Percentiles rank a stretch among this genome's conserved stretches.
These are phyloP conservation scores for Monascus purpureus DNA, from an alignment of 495 filamentous ascomycete species.

Conservation along the genomic window DNA sequence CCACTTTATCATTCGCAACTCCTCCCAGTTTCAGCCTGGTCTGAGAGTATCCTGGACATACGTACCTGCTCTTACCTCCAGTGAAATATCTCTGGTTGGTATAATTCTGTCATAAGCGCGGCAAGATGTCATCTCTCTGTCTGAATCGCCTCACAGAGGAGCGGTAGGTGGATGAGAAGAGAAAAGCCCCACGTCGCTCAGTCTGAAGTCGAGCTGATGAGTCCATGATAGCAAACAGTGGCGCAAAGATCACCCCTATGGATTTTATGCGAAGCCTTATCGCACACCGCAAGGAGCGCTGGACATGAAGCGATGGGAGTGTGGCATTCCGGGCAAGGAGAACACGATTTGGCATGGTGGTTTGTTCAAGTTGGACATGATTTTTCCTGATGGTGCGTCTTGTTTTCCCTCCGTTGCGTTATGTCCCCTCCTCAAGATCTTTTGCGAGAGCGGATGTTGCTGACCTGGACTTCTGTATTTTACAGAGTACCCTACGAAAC, in stretches of 20 bases:
- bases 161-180: conserved; percentile 39
- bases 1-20: no score
- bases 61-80: no score
- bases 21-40: no score
- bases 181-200: not conserved
- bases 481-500: conserved; percentile 95
- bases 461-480: conserved; percentile 9
- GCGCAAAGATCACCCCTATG: conserved; percentile 93
- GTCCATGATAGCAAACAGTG: conserved; percentile 65
- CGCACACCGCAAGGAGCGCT: conserved; percentile 67
- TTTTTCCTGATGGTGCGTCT: conserved; percentile 82
- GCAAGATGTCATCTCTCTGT: conserved; percentile 63
- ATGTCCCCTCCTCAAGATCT: no score
- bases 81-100: no score
- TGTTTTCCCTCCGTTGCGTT: no score
- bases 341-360: conserved; percentile 96
- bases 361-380: conserved; percentile 82
- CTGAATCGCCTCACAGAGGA: conserved; percentile 84
- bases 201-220: conserved; percentile 6
- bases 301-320: conserved; percentile 93
- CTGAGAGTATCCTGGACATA: no score
- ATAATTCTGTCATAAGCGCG: no score
- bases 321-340: conserved; percentile 87
- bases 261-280: conserved; percentile 84
- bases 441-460: no score